Evolutionary conservation across 2,329 filamentous ascomycete genomes (phyloP).

Genomic region (Periconia sp.): DNA sequence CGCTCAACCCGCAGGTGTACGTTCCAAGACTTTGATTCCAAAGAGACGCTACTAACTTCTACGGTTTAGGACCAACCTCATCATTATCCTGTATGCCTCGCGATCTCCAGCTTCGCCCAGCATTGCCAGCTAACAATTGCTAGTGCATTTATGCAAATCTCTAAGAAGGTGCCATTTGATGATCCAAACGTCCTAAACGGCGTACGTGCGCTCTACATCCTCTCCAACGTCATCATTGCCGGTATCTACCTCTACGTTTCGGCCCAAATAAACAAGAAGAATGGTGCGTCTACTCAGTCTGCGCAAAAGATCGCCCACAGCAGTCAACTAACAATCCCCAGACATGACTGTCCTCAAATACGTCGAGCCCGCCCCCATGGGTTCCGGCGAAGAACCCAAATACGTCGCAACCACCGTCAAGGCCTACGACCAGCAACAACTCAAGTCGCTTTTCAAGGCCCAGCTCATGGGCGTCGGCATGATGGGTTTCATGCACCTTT

Average conservation of each 20-base stretch:
- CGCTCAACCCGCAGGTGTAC: slow-evolving; percentile 42
- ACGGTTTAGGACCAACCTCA: slow-evolving; percentile 36
- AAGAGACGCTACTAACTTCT: slow-evolving; percentile 24
- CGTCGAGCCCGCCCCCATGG: slow-evolving; percentile 92
- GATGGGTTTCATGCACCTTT: slow-evolving; percentile 98
- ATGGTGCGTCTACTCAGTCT: slow-evolving; percentile 64
- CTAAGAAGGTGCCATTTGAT: slow-evolving; percentile 93
- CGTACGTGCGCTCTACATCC: slow-evolving; percentile 65
- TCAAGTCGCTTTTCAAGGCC: slow-evolving; percentile 81
- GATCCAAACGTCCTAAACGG: slow-evolving; percentile 71
- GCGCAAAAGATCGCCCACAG: neutral
- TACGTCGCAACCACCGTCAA: slow-evolving; percentile 95
- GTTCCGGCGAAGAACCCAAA: slow-evolving; percentile 90
- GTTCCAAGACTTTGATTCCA: slow-evolving; percentile 8
- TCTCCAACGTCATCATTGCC: slow-evolving; percentile 81
- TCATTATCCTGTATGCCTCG: slow-evolving; percentile 39
- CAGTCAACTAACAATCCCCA: slow-evolving; percentile 45
- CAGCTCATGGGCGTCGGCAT: slow-evolving; percentile 96
- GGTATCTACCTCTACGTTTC: slow-evolving; percentile 84
- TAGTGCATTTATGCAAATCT: slow-evolving; percentile 89
- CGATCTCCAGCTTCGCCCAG: neutral
- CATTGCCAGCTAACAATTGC: slow-evolving; percentile 8
- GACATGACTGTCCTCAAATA: slow-evolving; percentile 98
- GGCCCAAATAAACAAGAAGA: slow-evolving; percentile 89
- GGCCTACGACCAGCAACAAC: slow-evolving; percentile 88